Evolutionary conservation across 140 eudicot genomes (phyloP), one percentile per base, ranked within the genome.

Genomic region (Bidens hawaiensis): DNA sequence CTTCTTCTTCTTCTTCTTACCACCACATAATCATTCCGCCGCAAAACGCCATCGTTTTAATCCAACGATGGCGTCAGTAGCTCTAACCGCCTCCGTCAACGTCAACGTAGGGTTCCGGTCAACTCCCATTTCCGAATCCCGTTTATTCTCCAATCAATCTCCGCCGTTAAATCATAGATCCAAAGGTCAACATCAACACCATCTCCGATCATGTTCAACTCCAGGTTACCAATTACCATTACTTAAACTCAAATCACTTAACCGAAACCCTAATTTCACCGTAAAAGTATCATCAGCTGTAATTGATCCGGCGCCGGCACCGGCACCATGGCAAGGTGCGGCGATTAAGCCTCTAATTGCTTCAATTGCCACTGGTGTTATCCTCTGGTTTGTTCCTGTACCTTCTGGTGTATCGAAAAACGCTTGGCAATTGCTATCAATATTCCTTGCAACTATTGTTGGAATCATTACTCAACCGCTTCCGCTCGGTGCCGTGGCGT

Each of bases 401-500:
- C 98, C 98, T 0, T 18, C 79, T 5, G 98, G 96, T 1, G 96
- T 91, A 96, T n/a, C n/a, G n/a, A n/a, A n/a, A n/a, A n/a, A n/a
- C n/a, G n/a, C n/a, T n/a, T n/a, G n/a, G n/a, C n/a, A n/a, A n/a
- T n/a, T n/a, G n/a, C n/a, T n/a, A n/a, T n/a, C n/a, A n/a, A n/a
- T n/a, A n/a, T n/a, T n/a, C n/a, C n/a, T n/a, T n/a, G n/a, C n/a
- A n/a, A n/a, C n/a, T n/a, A n/a, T n/a, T n/a, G n/a, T n/a, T n/a
- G n/a, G n/a, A n/a, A n/a, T n/a, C n/a, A n/a, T n/a, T n/a, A n/a
- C n/a, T n/a, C n/a, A n/a, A n/a, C n/a, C 98, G 11, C 60, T 91
- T 12, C 98, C 98, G 0, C 71, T 91, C 41, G 98, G 98, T 0
- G 98, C 98, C 19, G 96, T 87, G 4, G 96, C 98, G 2, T 71